Evolutionary conservation across 805 yeast genomes (phyloP), one percentile per base, ranked within the genome.

Genomic region (Komagataella pastoris): DNA sequence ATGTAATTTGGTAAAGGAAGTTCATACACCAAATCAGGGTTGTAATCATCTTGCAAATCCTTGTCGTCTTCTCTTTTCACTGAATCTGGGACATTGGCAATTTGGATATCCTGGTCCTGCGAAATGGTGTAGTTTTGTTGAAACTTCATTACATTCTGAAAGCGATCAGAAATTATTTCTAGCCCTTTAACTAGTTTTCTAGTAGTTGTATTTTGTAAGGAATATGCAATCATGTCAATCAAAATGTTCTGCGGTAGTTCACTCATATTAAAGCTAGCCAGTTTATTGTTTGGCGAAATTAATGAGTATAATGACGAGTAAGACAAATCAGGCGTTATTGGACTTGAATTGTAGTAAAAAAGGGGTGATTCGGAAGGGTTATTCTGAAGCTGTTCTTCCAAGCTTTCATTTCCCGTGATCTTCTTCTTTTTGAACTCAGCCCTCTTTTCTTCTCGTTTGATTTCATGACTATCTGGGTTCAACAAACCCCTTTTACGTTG

Each of bases 251-350:
- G 76, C 4, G 93, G 84, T 6, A 93, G 68, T 7, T 77, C 68
- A 2, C 87, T 73, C 52, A 88, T 77, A 62, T 91, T 91, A 61
- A 88, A 84, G n/a, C 57, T 50, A 44, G 74, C 74, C 53, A 87
- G 68, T 49, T 82, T 81, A 59, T 83, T 80, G 46, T 70, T 66
- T 36, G 80, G 69, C 45, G 77, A 80, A 12, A 85, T 81, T 53
- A 91, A 72, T 24, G 83, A 77, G 62, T 79, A 93, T 46, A 90
- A 67, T 14, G 81, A 70, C 50, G 83, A 76, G 62, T 83, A 87
- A n/a, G 73, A 65, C 51, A 66, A 65, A 53, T 67, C 68, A 40
- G 68, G 64, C 1, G 77, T 69, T 6, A 53, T 64, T 52, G 48
- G 69, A 55, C 54, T 60, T 46, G 61, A 63, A 53, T 66, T 64